Conservation (phyloP, 768 basidiomycete genomes). For the Lentinula guzmanii region DNA sequence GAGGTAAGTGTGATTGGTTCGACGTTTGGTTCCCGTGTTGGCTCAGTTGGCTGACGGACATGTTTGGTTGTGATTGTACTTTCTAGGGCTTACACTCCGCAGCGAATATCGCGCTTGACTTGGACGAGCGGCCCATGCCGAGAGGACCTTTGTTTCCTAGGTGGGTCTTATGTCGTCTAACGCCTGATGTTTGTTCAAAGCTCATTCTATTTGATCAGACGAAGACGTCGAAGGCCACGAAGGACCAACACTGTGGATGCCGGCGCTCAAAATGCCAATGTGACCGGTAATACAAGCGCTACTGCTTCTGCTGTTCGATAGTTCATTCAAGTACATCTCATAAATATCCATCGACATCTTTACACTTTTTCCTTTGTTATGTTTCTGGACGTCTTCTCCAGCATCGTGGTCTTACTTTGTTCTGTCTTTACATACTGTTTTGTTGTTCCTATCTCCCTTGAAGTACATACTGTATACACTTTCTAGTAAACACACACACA, state of each 20-base stretch:
- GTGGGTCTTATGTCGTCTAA: slow-evolving; percentile 32
- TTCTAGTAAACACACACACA: neutral
- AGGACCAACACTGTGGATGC: slow-evolving; percentile 11
- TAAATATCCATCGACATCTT: too few species aligned
- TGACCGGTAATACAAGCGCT: neutral
- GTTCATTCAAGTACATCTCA: too few species aligned
- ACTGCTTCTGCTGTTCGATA: neutral
- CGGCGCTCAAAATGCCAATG: neutral
- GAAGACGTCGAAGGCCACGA: slow-evolving; percentile 22
- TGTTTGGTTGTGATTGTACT: neutral
- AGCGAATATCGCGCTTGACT: slow-evolving; percentile 84
- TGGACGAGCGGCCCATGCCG: slow-evolving; percentile 91
- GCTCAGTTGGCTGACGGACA: neutral
- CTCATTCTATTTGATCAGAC: slow-evolving; percentile 10
- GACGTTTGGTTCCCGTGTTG: neutral
- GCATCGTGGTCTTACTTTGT: neutral
- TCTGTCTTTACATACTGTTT: neutral
- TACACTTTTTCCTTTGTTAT: too few species aligned
- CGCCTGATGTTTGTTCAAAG: slow-evolving; percentile 1
- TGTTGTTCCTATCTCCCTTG: neutral
- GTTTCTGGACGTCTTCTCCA: neutral
- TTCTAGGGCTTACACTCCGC: slow-evolving; percentile 82
- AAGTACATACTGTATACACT: neutral
- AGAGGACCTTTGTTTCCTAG: slow-evolving; percentile 82
- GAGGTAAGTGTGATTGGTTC: slow-evolving; percentile 51